A percentile compares a stretch with the other conserved stretches of the same genome.
These are phyloP conservation scores for Tolypocladium ophioglossoides DNA, from an alignment of 2,329 filamentous ascomycete genomes.

Conservation along the genomic window DNA sequence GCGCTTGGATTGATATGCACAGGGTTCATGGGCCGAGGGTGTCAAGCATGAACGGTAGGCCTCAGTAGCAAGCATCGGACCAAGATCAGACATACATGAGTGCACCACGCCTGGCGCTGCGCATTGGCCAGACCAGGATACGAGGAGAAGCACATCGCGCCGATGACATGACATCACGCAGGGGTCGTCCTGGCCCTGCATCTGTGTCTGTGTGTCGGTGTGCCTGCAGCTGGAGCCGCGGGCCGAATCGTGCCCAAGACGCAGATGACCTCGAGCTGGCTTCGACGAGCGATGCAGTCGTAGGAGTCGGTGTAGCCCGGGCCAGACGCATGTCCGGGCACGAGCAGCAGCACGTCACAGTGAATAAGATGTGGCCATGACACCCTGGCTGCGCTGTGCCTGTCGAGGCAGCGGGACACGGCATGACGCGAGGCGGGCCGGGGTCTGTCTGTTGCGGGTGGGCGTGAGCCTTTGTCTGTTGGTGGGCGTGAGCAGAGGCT, in stretches of 20 bases:
- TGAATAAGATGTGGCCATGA: not conserved
- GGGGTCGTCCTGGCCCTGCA: not conserved
- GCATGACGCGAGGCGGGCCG: not conserved
- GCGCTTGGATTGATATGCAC: not conserved
- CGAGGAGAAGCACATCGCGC: not conserved
- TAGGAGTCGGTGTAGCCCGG: slow-evolving; percentile 2
- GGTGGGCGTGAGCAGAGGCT: not conserved
- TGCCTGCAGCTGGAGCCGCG: not conserved
- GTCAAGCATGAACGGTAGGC: not conserved
- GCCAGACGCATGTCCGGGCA: not conserved
- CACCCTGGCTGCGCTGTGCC: not conserved
- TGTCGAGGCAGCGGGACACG: not conserved
- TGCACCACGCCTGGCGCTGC: not conserved
- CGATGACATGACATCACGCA: not conserved
- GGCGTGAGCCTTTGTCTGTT: not conserved
- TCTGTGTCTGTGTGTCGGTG: not conserved
- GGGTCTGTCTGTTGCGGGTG: not conserved
- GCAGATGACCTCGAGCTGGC: not conserved
- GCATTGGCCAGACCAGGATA: not conserved
- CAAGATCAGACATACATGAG: not conserved
- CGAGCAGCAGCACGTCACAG: not conserved
- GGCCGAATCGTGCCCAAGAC: not conserved
- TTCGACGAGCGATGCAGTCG: not conserved
- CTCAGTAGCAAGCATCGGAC: not conserved
- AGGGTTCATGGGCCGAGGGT: not conserved